A percentile compares a stretch with the other conserved stretches of the same genome.
Conservation (phyloP, 1,139 yeast genomes). For the Taphrina flavorubra region DNA sequence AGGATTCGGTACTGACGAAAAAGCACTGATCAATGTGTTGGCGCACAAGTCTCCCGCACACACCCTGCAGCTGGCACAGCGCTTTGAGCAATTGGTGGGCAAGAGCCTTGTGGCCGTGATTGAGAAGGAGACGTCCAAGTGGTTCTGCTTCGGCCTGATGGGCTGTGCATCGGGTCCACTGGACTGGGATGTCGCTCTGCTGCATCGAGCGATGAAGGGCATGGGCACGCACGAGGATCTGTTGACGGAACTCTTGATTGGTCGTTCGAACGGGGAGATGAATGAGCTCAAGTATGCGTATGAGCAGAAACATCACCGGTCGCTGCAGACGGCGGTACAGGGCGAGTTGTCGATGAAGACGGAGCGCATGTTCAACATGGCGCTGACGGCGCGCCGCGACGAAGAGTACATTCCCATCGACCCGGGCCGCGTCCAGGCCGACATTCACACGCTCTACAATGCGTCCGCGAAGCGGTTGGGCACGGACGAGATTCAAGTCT, state of each 20-base stretch:
- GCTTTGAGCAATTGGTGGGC: conserved; percentile 45
- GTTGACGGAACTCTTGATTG: conserved; percentile 46
- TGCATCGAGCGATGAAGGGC: conserved; percentile 45
- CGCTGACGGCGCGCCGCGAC: conserved; percentile 44
- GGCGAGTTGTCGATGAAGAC: conserved; percentile 47
- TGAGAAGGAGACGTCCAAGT: conserved; percentile 45
- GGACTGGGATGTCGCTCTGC: conserved; percentile 45
- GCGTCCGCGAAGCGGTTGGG: conserved; percentile 45
- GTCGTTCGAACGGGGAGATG: conserved; percentile 46
- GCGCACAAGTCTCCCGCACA: conserved; percentile 45
- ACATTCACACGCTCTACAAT: conserved; percentile 45
- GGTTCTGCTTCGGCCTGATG: conserved; percentile 45
- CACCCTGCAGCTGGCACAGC: conserved; percentile 43
- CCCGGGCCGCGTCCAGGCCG: conserved; percentile 43
- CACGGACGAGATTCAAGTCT: conserved; percentile 46
- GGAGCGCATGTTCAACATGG: conserved; percentile 46
- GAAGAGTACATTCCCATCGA: conserved; percentile 46
- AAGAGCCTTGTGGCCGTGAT: conserved; percentile 44
- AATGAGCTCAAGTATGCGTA: conserved; percentile 46
- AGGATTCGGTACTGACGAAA: conserved; percentile 48
- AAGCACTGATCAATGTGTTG: conserved; percentile 44
- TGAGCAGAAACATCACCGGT: conserved; percentile 43
- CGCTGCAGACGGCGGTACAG: conserved; percentile 44
- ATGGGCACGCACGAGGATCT: conserved; percentile 46
- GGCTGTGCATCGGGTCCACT: conserved; percentile 46